Evolutionary conservation across 192 early-diverging fungal species (phyloP).

Genomic region (Podila epigama): DNA sequence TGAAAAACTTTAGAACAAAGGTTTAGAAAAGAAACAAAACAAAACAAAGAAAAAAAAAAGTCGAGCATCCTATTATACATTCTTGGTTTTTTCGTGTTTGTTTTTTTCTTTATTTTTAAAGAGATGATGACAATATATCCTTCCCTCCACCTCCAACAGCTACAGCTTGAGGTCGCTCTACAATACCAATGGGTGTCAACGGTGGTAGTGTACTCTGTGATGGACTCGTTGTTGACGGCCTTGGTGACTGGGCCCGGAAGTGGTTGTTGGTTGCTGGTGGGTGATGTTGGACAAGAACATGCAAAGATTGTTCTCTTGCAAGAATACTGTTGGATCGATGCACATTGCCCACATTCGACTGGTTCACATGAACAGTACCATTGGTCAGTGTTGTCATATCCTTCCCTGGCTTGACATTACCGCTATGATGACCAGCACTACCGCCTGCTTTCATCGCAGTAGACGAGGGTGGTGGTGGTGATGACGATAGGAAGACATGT

Average conservation of each 20-base stretch:
- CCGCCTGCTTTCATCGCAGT: no score
- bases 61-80: no score
- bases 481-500: no score
- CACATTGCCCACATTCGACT: not conserved
- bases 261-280: not conserved
- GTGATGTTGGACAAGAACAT: constrained; percentile 22
- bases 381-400: not conserved
- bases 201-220: constrained; percentile 10
- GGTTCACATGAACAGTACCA: not conserved
- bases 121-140: not conserved
- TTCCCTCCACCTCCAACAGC: constrained; percentile 37
- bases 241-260: not conserved
- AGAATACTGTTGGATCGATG: not conserved
- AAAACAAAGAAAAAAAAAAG: not conserved
- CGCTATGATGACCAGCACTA: no score
- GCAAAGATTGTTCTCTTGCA: constrained; percentile 20
- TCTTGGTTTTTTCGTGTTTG: no score
- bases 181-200: constrained; percentile 25
- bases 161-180: constrained; percentile 18
- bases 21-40: not conserved
- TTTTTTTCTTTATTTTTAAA: no score
- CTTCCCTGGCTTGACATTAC: no score
- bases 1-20: not conserved
- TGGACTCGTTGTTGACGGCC: not conserved
- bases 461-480: no score